Evolutionary conservation across 768 basidiomycete species (phyloP).

Genomic region (Glaciozyma martinii): DNA sequence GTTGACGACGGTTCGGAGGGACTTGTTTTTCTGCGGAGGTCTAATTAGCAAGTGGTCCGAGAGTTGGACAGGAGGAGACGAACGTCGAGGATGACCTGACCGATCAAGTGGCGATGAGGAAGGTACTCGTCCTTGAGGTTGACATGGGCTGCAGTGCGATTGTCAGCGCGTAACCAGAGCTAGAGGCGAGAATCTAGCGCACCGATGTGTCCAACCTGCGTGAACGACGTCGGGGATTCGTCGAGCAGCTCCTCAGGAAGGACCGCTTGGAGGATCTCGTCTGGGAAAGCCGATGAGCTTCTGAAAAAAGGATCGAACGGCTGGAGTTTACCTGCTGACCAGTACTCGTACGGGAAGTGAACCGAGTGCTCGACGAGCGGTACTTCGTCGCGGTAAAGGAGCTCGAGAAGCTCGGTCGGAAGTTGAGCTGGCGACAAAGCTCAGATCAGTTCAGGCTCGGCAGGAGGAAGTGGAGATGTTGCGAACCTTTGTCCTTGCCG

Average conservation of each 20-base stretch:
- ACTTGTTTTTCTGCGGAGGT: conserved; percentile 68
- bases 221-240: conserved; percentile 76
- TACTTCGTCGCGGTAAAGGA: conserved; percentile 43
- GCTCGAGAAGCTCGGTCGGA: conserved; percentile 49
- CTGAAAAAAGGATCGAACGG: conserved; percentile 41
- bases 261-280: conserved; percentile 71
- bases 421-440: conserved; percentile 54
- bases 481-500: conserved; percentile 17
- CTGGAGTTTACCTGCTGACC: conserved; percentile 59
- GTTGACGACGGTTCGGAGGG: conserved; percentile 75
- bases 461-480: conserved; percentile 22
- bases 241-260: conserved; percentile 69
- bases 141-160: conserved; percentile 59
- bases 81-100: conserved; percentile 84
- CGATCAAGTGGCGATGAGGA: conserved; percentile 83
- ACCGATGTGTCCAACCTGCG: conserved; percentile 86
- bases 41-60: not conserved
- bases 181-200: conserved; percentile 36
- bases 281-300: conserved; percentile 41
- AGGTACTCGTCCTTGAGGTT: conserved; percentile 85
- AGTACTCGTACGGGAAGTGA: conserved; percentile 71
- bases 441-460: not conserved
- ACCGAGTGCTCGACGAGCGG: conserved; percentile 48
- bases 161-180: not conserved
- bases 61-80: conserved; percentile 36